A percentile compares a stretch with the other conserved stretches of the same genome.
These are phyloP conservation scores for Debaryomyces prosopidis DNA, from an alignment of 805 yeast species.

Conservation along the genomic window DNA sequence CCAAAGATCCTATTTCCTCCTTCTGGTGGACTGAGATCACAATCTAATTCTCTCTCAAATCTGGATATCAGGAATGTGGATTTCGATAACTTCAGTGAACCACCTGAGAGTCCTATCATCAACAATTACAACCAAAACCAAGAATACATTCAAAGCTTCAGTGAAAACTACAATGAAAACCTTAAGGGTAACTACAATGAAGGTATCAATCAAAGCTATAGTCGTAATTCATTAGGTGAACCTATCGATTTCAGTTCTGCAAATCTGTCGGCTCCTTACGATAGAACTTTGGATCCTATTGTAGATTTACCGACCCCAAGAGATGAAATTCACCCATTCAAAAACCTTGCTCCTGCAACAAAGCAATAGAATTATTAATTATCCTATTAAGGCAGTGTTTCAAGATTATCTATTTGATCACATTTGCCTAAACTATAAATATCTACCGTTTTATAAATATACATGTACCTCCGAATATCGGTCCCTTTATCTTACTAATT, in stretches of 20 bases:
- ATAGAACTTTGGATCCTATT: conserved; percentile 18
- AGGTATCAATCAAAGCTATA: too few relatives aligned
- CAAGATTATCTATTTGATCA: too few relatives aligned
- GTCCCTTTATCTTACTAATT: too few relatives aligned
- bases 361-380: too few relatives aligned
- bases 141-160: too few relatives aligned
- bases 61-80: not conserved
- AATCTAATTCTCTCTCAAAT: not conserved
- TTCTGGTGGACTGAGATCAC: not conserved
- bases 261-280: too few relatives aligned
- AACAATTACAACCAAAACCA: not conserved
- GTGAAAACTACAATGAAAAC: too few relatives aligned
- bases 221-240: not conserved
- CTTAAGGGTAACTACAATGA: too few relatives aligned
- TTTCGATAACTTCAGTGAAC: conserved; percentile 20
- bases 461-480: too few relatives aligned
- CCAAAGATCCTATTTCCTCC: not conserved
- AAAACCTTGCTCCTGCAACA: conserved; percentile 7
- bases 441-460: too few relatives aligned
- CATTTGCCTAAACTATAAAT: too few relatives aligned
- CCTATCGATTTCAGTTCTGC: not conserved
- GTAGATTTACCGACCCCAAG: conserved; percentile 27
- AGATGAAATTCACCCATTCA: conserved; percentile 18
- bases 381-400: too few relatives aligned
- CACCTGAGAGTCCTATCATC: conserved; percentile 2